Evolutionary conservation across 1,284 basidiomycete species (phyloP).

Genomic region (Heterobasidion parviporum): DNA sequence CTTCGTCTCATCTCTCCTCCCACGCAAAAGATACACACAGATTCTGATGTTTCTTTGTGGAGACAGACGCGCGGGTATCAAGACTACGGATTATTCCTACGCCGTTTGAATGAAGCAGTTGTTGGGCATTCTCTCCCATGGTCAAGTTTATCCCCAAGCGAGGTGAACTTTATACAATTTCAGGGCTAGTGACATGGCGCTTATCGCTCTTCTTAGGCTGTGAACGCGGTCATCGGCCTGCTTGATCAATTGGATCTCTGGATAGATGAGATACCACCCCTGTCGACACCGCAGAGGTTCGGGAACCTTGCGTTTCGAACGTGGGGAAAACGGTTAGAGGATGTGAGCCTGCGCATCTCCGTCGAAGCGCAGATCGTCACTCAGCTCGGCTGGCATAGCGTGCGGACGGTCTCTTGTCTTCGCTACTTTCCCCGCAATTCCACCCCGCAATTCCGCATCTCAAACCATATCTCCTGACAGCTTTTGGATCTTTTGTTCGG

Average conservation of each 20-base stretch:
- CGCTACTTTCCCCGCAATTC: conserved; percentile 40
- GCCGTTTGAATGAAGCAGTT: conserved; percentile 65
- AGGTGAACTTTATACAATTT: conserved; percentile 24
- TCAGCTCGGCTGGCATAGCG: conserved; percentile 32
- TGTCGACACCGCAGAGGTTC: conserved; percentile 82
- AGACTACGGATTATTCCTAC: conserved; percentile 68
- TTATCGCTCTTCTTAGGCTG: conserved; percentile 4
- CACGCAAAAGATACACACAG: conserved; percentile 48
- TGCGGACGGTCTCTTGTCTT: conserved; percentile 46
- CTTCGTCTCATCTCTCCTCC: conserved; percentile 8
- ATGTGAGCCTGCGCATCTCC: conserved; percentile 38
- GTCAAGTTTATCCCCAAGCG: conserved; percentile 21
- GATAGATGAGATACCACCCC: conserved; percentile 80
- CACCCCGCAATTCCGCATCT: conserved; percentile 48
- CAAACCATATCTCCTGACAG: conserved; percentile 70
- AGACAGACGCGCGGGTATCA: conserved; percentile 59
- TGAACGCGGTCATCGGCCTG: conserved; percentile 32
- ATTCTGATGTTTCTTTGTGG: conserved; percentile 66
- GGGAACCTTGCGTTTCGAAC: conserved; percentile 90
- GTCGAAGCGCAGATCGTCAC: neutral
- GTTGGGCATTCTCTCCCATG: conserved; percentile 48
- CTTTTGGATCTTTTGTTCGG: conserved; percentile 87
- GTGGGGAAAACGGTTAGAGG: conserved; percentile 77
- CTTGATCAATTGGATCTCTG: conserved; percentile 69
- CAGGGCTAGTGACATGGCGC: neutral